Evolutionary conservation across 805 yeast genomes (phyloP), one percentile per base, ranked within the genome.

Genomic region (Wickerhamomyces rabaulensis): DNA sequence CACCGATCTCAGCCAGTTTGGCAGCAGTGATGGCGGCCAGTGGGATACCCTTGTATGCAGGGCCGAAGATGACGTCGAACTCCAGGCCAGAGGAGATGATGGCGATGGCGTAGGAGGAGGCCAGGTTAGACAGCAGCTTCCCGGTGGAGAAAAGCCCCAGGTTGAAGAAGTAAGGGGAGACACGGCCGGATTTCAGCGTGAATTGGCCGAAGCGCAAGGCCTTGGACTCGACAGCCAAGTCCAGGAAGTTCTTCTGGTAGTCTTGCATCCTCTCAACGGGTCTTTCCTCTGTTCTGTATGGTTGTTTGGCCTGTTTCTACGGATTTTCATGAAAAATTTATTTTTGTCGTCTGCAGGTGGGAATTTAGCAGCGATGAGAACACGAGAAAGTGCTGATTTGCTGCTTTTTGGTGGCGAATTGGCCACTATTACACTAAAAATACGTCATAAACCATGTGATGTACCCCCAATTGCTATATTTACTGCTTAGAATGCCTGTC

Each of bases 41-140:
- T 20, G 99, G 95, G 57, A 92, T 92, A 17, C 99, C 99, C 70
- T 94, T 94, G 70, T 92, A 92, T 25, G 99, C 99, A 10, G 99
- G 99, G 8, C 99, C 99, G 62, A 92, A 92, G 46, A 92, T 71
- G 39, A 94, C 82, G 60, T 92, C 98, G 58, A 92, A 91, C 63
- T 90, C 84, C 43, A 92, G 61, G 6, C 85, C 92, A 0, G 92
- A 78, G 41, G 78, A 81, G 55, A 91, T 82, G 54, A 92, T 92
- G 25, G 96, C 86, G 48, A 79, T 76, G 26, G 99, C 98, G 62
- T 91, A 94, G 7, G 96, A 85, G 6, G 84, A 78, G 19, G 96
- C 97, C 56, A 92, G 73, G 37, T 82, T 79, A n/a, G 88, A 79
- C 50, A 92, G 73, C 48, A 85, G 75, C 53, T 77, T 78, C 35